Percentiles rank a stretch among this genome's conserved stretches.
Evolutionary conservation across 768 basidiomycete species (phyloP).

Genomic region (Coprinopsis strossmayeri): DNA sequence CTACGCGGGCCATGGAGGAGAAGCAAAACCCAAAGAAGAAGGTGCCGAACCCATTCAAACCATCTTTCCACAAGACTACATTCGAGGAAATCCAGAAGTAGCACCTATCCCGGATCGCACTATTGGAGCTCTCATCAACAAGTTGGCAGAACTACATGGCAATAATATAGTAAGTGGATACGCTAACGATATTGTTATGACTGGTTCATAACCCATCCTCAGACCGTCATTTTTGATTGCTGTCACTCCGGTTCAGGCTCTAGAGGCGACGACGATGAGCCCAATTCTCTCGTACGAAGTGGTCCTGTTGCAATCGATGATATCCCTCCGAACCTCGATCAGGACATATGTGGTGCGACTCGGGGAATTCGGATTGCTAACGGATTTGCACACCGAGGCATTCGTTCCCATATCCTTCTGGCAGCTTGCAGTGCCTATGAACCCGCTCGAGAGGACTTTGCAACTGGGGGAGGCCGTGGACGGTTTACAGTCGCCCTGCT

Average conservation of each 20-base stretch:
- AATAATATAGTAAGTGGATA: constrained; percentile 34
- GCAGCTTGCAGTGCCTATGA: constrained; percentile 38
- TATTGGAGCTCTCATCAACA: constrained; percentile 27
- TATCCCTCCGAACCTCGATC: constrained; percentile 20
- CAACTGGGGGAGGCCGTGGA: constrained; percentile 10
- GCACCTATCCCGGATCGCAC: constrained; percentile 38
- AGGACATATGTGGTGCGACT: constrained; percentile 14
- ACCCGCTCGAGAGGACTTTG: constrained; percentile 11
- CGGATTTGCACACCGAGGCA: constrained; percentile 19
- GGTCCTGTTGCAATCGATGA: neutral
- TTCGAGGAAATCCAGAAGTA: constrained; percentile 9
- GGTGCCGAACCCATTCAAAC: neutral
- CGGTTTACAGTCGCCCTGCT: constrained; percentile 27
- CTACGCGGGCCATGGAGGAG: constrained; percentile 37
- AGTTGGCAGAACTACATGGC: constrained; percentile 30
- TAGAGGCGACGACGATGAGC: constrained; percentile 11
- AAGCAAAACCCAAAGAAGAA: neutral
- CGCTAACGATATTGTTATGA: neutral
- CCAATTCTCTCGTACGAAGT: neutral
- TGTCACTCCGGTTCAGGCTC: constrained; percentile 34
- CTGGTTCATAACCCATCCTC: neutral
- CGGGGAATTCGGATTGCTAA: constrained; percentile 13
- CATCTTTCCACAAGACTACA: constrained; percentile 5
- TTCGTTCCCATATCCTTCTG: constrained; percentile 32
- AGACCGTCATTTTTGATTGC: constrained; percentile 43